Evolutionary conservation across 306 rosid species (phyloP), one percentile per base, ranked within the genome.

Genomic region (Ochetophila trinervis): DNA sequence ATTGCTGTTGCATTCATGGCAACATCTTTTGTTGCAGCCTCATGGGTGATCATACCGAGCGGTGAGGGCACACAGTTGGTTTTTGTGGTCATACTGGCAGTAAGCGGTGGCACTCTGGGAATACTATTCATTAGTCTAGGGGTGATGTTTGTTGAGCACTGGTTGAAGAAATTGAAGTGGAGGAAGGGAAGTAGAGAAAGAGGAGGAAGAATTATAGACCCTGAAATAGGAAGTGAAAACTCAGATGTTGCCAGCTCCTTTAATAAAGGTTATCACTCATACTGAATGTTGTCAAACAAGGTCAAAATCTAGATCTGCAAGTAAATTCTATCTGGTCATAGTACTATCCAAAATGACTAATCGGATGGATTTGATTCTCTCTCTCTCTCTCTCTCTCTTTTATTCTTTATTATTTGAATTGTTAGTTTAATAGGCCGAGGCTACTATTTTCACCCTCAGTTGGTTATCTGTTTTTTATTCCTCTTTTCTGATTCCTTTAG

Each of bases 1-100:
- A 70, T 78, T 8, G 79, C 95, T 0, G 85, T 82, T 71, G 78
- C 82, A n/a, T 90, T 87, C 61, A 83, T 86, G 90, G 84, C 85
- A 49, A 75, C 74, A 17, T 84, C 79, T 6, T 87, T 70, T 81
- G 83, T 73, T 65, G 80, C 97, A 56, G 95, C 88, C 30, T 78
- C 71, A 8, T 87, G 95, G 95, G 86, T 85, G 69, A 74, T 79
- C 70, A 23, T 84, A 77, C 88, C 90, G 2, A 79, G 80, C 8
- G 54, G 40, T 58, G 45, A 62, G 10, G 67, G 56, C 1, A 63
- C 47, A 44, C 66, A 80, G 5, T 74, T 83, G 85, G 59, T 84
- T 22, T 49, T 83, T 17, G 78, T 76, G 42, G 70, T 47, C 67
- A 42, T 85, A 3, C 8, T 82, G 68, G 85, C 79, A 22, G 34